These are phyloP conservation scores for Aspergillus steynii DNA, from an alignment of 495 filamentous ascomycete species.

Conservation along the genomic window DNA sequence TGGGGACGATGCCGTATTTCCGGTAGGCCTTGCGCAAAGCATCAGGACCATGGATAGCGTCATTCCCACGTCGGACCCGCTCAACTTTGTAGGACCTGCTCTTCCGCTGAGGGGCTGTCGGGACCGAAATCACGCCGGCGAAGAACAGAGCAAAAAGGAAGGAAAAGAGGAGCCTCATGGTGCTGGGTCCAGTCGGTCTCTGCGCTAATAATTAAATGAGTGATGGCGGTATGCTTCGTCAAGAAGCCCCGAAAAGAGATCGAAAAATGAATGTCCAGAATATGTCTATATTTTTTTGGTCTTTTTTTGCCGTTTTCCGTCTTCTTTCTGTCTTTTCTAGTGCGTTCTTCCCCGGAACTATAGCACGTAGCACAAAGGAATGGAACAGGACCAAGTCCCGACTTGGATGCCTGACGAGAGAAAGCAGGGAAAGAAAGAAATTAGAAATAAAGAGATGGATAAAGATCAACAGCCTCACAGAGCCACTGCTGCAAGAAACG, in stretches of 20 bases:
- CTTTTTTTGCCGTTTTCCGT: not conserved
- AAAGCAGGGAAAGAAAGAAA: conserved; percentile 21
- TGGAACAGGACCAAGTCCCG: conserved; percentile 18
- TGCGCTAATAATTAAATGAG: not conserved
- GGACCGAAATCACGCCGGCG: conserved; percentile 39
- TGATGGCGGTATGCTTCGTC: conserved; percentile 1
- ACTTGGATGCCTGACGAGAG: conserved; percentile 21
- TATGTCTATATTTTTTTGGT: not conserved
- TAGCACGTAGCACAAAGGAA: conserved; percentile 9
- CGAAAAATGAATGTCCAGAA: not conserved
- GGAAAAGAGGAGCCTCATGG: conserved; percentile 34
- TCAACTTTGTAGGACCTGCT: conserved; percentile 60
- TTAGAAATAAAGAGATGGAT: conserved; percentile 22
- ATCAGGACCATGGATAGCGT: conserved; percentile 53
- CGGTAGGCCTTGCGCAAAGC: conserved; percentile 62
- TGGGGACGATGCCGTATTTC: conserved; percentile 56
- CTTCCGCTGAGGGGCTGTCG: conserved; percentile 28
- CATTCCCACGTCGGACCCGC: conserved; percentile 53
- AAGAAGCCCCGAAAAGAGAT: not conserved
- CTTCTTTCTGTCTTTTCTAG: not conserved
- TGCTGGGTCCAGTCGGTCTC: conserved; percentile 8
- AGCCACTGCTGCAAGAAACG: conserved; percentile 10
- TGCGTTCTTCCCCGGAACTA: not conserved
- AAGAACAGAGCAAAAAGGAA: conserved; percentile 31
- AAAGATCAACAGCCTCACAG: conserved; percentile 18